phyloP scores from a whole-genome alignment of 495 filamentous ascomycete genomes.

The Aspergillus homomorphus region DNA sequence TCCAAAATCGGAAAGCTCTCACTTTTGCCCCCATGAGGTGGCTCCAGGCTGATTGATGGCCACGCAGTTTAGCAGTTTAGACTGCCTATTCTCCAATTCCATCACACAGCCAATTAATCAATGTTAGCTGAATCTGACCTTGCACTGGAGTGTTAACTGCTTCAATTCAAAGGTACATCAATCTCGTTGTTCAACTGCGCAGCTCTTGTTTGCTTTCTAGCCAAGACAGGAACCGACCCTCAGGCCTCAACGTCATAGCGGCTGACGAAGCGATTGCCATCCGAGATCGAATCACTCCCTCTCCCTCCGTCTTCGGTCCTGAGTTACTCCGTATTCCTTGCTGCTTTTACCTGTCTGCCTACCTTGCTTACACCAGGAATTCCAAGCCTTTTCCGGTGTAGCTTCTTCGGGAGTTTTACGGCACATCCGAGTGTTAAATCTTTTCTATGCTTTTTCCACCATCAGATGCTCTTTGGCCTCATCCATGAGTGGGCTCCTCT shows the following conservation, averaged over 20 bases:
- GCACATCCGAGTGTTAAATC: neutral
- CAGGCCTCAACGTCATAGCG: neutral
- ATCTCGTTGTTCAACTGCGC: too few relatives aligned
- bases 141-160: too few relatives aligned
- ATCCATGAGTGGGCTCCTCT: conserved; percentile 70
- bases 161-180: too few relatives aligned
- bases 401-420: too few relatives aligned
- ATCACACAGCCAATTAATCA: too few relatives aligned
- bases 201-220: neutral
- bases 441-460: conserved; percentile 3
- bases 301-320: neutral
- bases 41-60: too few relatives aligned
- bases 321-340: too few relatives aligned
- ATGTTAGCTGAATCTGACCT: too few relatives aligned
- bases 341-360: neutral
- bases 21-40: too few relatives aligned
- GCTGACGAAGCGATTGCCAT: neutral
- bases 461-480: conserved; percentile 8
- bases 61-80: too few relatives aligned
- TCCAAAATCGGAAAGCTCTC: too few relatives aligned
- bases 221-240: neutral
- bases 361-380: neutral
- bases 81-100: too few relatives aligned
- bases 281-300: neutral
- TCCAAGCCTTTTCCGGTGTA: neutral